Evolutionary conservation across 305 asterid species (phyloP).

Genomic region (Solanum hybrid): DNA sequence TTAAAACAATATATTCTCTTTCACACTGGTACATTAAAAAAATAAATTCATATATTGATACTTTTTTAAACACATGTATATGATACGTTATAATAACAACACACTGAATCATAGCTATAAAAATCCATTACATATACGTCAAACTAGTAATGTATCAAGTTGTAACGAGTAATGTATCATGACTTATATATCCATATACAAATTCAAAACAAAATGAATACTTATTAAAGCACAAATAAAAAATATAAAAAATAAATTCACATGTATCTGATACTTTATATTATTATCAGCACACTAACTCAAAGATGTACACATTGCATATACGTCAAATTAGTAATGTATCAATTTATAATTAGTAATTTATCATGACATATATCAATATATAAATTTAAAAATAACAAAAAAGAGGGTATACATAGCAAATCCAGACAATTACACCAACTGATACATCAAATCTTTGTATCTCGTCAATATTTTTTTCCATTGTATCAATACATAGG

Average conservation of each 20-base stretch:
- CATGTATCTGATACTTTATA: background rate
- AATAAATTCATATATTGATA: too few species aligned
- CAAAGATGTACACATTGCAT: background rate
- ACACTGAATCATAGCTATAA: background rate
- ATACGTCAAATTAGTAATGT: background rate
- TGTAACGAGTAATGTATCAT: too few species aligned
- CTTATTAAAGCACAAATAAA: too few species aligned
- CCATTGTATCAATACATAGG: background rate
- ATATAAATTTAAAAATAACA: too few species aligned
- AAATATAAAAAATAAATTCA: too few species aligned
- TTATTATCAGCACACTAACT: background rate
- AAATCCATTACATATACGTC: too few species aligned
- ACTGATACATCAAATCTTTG: background rate
- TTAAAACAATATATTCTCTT: too few species aligned
- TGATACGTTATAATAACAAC: background rate
- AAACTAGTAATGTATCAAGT: too few species aligned
- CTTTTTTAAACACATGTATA: too few species aligned
- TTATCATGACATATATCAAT: background rate
- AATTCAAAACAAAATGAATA: background rate
- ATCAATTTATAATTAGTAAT: too few species aligned
- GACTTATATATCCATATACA: background rate
- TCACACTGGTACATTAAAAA: background rate
- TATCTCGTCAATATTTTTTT: too few species aligned
- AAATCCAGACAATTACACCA: background rate
- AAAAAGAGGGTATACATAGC: background rate